A percentile compares a stretch with the other conserved stretches of the same genome.
Conservation (phyloP, 306 rosid genomes). For the Astragalus membranaceus region DNA sequence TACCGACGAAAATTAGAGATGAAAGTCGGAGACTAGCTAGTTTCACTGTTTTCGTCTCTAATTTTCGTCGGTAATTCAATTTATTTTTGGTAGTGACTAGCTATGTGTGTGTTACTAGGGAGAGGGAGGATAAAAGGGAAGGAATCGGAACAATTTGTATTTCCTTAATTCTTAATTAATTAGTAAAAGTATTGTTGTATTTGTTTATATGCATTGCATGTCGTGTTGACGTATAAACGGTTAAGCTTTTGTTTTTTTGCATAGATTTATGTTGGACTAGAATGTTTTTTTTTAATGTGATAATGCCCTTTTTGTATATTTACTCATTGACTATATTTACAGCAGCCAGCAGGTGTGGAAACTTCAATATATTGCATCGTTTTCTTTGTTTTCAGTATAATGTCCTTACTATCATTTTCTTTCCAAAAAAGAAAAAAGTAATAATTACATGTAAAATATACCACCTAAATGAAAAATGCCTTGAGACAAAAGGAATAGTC, state of each 20-base stretch:
- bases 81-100: too few species aligned
- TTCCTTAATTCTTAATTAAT: not conserved
- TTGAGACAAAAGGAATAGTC: not conserved
- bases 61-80: too few species aligned
- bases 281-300: not conserved
- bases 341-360: too few species aligned
- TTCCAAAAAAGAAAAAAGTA: not conserved
- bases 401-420: not conserved
- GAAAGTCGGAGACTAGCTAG: too few species aligned
- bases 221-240: conserved; percentile 8
- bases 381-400: not conserved
- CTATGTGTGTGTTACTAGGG: not conserved
- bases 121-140: not conserved
- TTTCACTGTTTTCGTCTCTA: too few species aligned
- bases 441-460: not conserved
- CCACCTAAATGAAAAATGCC: not conserved
- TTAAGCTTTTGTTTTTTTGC: conserved; percentile 7
- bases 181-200: conserved; percentile 1
- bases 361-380: too few species aligned
- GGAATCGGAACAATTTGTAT: not conserved
- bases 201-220: conserved; percentile 17
- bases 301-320: too few species aligned
- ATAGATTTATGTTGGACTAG: not conserved
- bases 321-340: too few species aligned
- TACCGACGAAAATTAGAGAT: too few species aligned